Percentiles rank a stretch among this genome's conserved stretches.
Conservation (phyloP, 345 rosid genomes). For the Schrenkiella parvula region DNA sequence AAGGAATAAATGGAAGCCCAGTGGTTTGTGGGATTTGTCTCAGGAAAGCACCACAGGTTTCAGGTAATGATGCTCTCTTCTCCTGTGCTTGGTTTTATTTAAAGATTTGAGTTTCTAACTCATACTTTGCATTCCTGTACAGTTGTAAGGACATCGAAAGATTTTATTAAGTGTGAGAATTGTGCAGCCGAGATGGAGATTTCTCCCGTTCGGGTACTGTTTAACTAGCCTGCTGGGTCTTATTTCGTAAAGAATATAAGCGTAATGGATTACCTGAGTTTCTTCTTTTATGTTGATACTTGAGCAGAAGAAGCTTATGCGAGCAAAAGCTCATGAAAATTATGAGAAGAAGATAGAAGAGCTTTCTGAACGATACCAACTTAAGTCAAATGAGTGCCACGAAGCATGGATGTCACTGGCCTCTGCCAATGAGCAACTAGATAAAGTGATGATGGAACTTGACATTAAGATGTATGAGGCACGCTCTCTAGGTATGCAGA, state of each 20-base stretch:
- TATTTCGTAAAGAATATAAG: background rate
- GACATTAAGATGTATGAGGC: slow-evolving; percentile 67
- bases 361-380: slow-evolving; percentile 60
- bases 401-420: slow-evolving; percentile 98
- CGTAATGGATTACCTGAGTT: background rate
- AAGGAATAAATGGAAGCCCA: slow-evolving; percentile 76
- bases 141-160: slow-evolving; percentile 49
- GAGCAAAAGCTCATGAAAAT: slow-evolving; percentile 65
- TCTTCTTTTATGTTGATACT: slow-evolving; percentile 13
- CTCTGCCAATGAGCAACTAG: slow-evolving; percentile 73
- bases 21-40: slow-evolving; percentile 76
- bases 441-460: slow-evolving; percentile 85
- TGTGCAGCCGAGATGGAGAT: slow-evolving; percentile 72
- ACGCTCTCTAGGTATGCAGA: slow-evolving; percentile 59
- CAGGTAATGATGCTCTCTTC: slow-evolving; percentile 40
- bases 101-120: background rate
- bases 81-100: background rate
- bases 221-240: slow-evolving; percentile 5
- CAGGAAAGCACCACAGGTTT: slow-evolving; percentile 56
- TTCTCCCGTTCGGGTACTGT: slow-evolving; percentile 64
- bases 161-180: slow-evolving; percentile 62
- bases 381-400: slow-evolving; percentile 83
- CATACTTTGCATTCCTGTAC: slow-evolving; percentile 24
- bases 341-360: slow-evolving; percentile 85
- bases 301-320: slow-evolving; percentile 70